Conservation (phyloP, 306 rosid genomes). For the Spatholobus suberectus region DNA sequence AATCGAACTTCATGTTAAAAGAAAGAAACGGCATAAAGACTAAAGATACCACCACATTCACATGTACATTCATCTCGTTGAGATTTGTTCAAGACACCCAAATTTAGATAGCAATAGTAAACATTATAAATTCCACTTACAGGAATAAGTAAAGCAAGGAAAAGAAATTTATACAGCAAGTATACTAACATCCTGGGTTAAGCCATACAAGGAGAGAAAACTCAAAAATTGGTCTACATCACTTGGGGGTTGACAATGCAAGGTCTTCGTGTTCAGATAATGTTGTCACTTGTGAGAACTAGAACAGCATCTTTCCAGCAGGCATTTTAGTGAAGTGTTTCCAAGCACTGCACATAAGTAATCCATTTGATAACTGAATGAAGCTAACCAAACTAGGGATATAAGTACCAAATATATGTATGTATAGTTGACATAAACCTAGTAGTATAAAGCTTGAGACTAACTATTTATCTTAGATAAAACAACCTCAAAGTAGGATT, state of each 20-base stretch:
- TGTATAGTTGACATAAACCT: background rate
- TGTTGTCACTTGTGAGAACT: constrained; percentile 5
- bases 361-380: background rate
- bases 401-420: background rate
- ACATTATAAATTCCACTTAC: constrained; percentile 12
- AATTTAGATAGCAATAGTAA: background rate
- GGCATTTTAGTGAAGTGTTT: constrained; percentile 27
- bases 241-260: constrained; percentile 4
- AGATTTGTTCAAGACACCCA: background rate
- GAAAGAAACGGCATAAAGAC: background rate
- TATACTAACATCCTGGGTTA: constrained; percentile 25
- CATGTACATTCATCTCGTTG: background rate
- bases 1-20: background rate
- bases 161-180: background rate
- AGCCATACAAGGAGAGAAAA: background rate
- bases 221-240: constrained; percentile 6
- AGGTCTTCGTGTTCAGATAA: constrained; percentile 24
- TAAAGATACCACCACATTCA: constrained; percentile 7
- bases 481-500: background rate
- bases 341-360: constrained; percentile 38
- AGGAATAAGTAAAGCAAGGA: background rate
- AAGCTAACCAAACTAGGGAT: constrained; percentile 20
- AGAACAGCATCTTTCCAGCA: constrained; percentile 17
- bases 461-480: background rate
- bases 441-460: constrained; percentile 6